Percentiles rank a stretch among this genome's conserved stretches.
Conservation (phyloP, 805 yeast species). For the Ogataea salicorniae region DNA sequence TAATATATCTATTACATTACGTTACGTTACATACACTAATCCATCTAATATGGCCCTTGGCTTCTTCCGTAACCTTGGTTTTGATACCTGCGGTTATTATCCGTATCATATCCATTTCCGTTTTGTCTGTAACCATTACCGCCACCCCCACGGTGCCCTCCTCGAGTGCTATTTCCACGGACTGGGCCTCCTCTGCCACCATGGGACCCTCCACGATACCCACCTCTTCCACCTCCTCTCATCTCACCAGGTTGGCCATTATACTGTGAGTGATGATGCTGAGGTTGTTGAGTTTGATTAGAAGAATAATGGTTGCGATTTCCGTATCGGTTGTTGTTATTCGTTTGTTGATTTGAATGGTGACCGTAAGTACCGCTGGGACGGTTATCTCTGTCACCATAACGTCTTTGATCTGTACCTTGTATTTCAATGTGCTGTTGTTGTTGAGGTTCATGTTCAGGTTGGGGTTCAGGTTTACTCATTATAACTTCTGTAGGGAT, state of each 20-base stretch:
- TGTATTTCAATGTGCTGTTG: neutral
- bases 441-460: neutral
- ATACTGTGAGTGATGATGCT: neutral
- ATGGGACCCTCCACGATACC: neutral
- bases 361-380: neutral
- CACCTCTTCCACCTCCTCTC: slow-evolving; percentile 1
- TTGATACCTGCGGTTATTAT: neutral
- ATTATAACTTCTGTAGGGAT: slow-evolving; percentile 2
- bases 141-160: neutral
- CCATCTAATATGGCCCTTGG: neutral
- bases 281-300: neutral
- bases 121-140: neutral
- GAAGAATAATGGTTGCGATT: neutral
- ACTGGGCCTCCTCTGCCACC: neutral
- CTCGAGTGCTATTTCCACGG: neutral
- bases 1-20: too few species aligned
- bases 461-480: neutral
- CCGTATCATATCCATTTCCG: neutral
- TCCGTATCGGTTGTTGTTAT: neutral
- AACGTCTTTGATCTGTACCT: neutral
- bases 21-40: too few species aligned
- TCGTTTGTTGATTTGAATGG: neutral
- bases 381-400: neutral
- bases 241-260: neutral
- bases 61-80: neutral